These are phyloP conservation scores for Chlorencoelia australis DNA, from an alignment of 2,329 filamentous ascomycete species.

Conservation along the genomic window DNA sequence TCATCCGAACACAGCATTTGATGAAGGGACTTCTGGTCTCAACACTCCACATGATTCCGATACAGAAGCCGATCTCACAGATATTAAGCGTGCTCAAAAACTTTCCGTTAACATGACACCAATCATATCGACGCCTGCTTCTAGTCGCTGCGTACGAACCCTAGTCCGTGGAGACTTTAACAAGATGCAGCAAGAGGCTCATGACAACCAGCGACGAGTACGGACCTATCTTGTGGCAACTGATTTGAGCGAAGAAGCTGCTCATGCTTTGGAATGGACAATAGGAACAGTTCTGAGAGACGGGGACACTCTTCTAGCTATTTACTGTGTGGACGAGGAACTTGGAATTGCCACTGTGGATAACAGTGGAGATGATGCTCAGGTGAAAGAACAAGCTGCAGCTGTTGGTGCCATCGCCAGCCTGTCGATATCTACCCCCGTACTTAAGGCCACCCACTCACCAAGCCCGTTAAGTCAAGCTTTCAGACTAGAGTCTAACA, in stretches of 20 bases:
- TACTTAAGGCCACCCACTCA: slow-evolving; percentile 10
- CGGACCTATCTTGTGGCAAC: slow-evolving; percentile 94
- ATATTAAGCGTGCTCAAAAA: slow-evolving; percentile 81
- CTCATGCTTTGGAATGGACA: slow-evolving; percentile 93
- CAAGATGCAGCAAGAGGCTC: slow-evolving; percentile 65
- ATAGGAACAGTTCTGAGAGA: slow-evolving; percentile 91
- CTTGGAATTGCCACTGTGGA: slow-evolving; percentile 40
- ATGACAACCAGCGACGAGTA: slow-evolving; percentile 67
- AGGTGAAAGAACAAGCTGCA: slow-evolving; percentile 65
- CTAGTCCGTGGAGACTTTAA: slow-evolving; percentile 82
- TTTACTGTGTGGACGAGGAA: slow-evolving; percentile 92
- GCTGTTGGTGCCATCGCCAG: slow-evolving; percentile 48
- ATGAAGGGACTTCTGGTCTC: slow-evolving; percentile 41
- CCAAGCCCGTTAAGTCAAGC: slow-evolving; percentile 17
- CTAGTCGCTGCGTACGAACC: slow-evolving; percentile 76
- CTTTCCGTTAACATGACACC: slow-evolving; percentile 72
- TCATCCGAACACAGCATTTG: slow-evolving; percentile 79
- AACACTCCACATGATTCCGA: slow-evolving; percentile 66
- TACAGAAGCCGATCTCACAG: slow-evolving; percentile 71
- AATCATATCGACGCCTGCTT: slow-evolving; percentile 64
- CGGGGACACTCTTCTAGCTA: slow-evolving; percentile 85
- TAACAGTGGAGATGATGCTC: slow-evolving; percentile 48
- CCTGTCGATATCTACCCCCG: slow-evolving; percentile 22
- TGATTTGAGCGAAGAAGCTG: slow-evolving; percentile 86
- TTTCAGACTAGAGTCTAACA: slow-evolving; percentile 16